Percentiles rank a stretch among this genome's conserved stretches.
Conservation (phyloP, 1,284 basidiomycete genomes). For the Jaminaea rosea region DNA sequence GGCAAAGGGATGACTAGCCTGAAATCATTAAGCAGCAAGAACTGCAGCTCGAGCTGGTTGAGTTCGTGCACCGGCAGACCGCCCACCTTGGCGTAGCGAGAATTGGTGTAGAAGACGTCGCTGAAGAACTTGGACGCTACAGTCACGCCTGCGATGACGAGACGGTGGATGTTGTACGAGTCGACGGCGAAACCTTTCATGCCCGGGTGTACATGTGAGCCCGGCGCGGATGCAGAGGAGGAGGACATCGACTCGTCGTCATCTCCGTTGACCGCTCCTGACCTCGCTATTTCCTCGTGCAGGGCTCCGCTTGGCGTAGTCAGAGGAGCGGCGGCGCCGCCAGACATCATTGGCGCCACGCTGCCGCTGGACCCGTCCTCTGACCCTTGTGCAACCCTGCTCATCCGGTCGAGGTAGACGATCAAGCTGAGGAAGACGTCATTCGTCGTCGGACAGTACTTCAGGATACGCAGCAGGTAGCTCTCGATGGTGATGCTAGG, state of each 20-base stretch:
- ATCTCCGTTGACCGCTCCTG: too few relatives aligned
- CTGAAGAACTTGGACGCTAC: slow-evolving; percentile 98
- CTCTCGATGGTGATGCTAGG: slow-evolving; percentile 90
- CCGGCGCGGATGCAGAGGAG: too few relatives aligned
- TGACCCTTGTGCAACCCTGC: slow-evolving; percentile 54
- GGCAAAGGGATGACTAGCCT: slow-evolving; percentile 72
- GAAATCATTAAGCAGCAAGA: slow-evolving; percentile 92
- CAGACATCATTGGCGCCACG: slow-evolving; percentile 16
- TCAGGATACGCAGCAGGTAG: slow-evolving; percentile 87
- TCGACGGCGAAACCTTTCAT: slow-evolving; percentile 79
- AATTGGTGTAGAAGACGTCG: slow-evolving; percentile 99
- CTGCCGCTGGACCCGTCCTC: slow-evolving; percentile 22
- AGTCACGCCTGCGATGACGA: slow-evolving; percentile 94
- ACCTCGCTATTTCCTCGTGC: background rate
- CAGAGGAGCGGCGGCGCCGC: slow-evolving; percentile 17
- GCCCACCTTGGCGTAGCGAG: slow-evolving; percentile 94
- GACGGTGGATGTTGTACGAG: slow-evolving; percentile 87
- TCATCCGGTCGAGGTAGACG: slow-evolving; percentile 88
- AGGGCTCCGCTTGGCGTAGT: background rate
- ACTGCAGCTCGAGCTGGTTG: slow-evolving; percentile 93
- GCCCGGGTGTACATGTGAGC: too few relatives aligned
- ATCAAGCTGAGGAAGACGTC: slow-evolving; percentile 89
- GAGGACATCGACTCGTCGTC: slow-evolving; percentile 2
- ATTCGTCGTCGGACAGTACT: slow-evolving; percentile 96
- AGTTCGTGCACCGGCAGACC: slow-evolving; percentile 87